phyloP scores from a whole-genome alignment of 345 rosid species.

The Moricandia arvensis region DNA sequence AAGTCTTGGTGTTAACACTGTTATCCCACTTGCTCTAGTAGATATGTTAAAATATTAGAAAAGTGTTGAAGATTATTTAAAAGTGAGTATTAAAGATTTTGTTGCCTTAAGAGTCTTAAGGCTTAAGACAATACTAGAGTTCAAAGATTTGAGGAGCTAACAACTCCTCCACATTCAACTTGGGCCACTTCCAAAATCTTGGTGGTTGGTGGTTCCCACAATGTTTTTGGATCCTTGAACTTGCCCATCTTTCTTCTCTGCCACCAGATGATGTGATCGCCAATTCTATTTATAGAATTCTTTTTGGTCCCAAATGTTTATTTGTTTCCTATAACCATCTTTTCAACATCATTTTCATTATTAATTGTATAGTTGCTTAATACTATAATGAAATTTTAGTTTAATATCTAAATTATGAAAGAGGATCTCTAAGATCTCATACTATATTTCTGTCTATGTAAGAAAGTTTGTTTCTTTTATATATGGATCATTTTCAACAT shows the following conservation, averaged over 20 bases:
- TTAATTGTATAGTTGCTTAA: neutral
- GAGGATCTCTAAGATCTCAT: neutral
- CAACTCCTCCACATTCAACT: conserved; percentile 27
- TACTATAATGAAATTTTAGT: neutral
- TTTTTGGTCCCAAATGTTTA: conserved; percentile 34
- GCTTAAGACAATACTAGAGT: neutral
- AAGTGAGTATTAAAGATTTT: conserved; percentile 15
- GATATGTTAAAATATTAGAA: neutral
- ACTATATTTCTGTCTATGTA: neutral
- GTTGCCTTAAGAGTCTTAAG: conserved; percentile 21
- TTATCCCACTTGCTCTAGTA: neutral
- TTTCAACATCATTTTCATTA: neutral
- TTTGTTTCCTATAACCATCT: conserved; percentile 19
- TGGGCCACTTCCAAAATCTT: conserved; percentile 34
- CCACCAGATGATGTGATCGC: conserved; percentile 42
- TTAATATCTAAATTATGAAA: neutral
- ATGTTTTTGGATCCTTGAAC: conserved; percentile 61
- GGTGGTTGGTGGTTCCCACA: conserved; percentile 43
- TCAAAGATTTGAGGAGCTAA: conserved; percentile 17
- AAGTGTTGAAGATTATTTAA: conserved; percentile 2
- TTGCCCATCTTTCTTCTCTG: conserved; percentile 54
- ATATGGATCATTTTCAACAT: neutral
- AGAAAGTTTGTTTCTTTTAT: neutral
- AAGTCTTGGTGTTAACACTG: neutral
- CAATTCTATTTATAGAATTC: conserved; percentile 38